A percentile compares a stretch with the other conserved stretches of the same genome.
Evolutionary conservation across 2,329 filamentous ascomycete genomes (phyloP).

Genomic region (Pseudofabraea citricarpa): DNA sequence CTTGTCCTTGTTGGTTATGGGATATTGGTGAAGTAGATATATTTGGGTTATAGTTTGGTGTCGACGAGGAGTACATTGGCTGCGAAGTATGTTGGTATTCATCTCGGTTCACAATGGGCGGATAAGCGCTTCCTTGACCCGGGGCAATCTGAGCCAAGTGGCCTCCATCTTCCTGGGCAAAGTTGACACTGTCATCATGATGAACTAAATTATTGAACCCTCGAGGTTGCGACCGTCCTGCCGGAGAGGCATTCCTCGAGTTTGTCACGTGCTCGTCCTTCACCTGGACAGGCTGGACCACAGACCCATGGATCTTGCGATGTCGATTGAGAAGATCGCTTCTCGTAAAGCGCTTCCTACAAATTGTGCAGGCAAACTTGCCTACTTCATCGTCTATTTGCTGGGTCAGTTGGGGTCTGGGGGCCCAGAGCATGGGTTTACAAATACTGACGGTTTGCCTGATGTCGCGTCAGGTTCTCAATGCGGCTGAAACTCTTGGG

Average conservation of each 20-base stretch:
- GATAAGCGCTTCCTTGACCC: neutral
- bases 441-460: constrained; percentile 23
- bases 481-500: constrained; percentile 26
- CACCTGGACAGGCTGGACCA: constrained; percentile 8
- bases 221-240: constrained; percentile 4
- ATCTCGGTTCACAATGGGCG: constrained; percentile 1
- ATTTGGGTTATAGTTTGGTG: neutral
- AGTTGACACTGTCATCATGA: constrained; percentile 5
- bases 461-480: constrained; percentile 25
- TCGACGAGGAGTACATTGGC: neutral
- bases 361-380: constrained; percentile 22
- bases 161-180: neutral
- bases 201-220: constrained; percentile 6
- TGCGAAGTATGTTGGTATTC: neutral
- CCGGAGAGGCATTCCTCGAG: constrained; percentile 4
- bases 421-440: neutral
- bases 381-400: constrained; percentile 22
- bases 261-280: neutral
- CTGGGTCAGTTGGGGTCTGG: neutral
- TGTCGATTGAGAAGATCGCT: constrained; percentile 26
- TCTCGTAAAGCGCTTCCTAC: constrained; percentile 24
- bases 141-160: neutral
- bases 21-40: constrained; percentile 5
- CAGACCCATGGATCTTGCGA: constrained; percentile 20
- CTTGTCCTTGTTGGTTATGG: constrained; percentile 13